A percentile compares a stretch with the other conserved stretches of the same genome.
These are phyloP conservation scores for Septoria petroselini DNA, from an alignment of 2,329 filamentous ascomycete genomes.

Conservation along the genomic window DNA sequence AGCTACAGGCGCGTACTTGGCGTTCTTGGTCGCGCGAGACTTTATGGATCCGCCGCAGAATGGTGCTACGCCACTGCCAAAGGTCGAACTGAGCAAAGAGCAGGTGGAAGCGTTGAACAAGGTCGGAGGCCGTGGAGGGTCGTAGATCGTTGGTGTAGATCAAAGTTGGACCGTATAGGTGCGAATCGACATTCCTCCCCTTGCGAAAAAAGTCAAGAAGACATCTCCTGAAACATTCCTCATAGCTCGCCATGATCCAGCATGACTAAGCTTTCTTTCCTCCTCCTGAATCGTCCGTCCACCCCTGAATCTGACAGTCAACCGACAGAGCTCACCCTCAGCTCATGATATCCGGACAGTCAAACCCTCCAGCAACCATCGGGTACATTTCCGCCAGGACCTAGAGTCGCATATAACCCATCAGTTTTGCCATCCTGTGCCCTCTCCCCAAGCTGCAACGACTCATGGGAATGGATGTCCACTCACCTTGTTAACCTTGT, in stretches of 20 bases:
- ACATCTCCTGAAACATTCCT: too few relatives aligned
- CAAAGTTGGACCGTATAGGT: too few relatives aligned
- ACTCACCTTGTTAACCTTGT: not conserved
- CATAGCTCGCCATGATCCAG: too few relatives aligned
- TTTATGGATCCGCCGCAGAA: slow-evolving; percentile 55
- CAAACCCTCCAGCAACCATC: not conserved
- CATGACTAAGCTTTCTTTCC: too few relatives aligned
- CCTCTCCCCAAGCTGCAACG: not conserved
- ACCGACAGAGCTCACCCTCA: too few relatives aligned
- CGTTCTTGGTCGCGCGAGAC: slow-evolving; percentile 60
- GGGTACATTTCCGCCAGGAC: slow-evolving; percentile 1
- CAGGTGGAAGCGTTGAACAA: slow-evolving; percentile 50
- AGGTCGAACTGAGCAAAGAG: slow-evolving; percentile 45
- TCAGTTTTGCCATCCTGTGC: not conserved
- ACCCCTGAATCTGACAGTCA: too few relatives aligned
- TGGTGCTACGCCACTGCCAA: slow-evolving; percentile 41
- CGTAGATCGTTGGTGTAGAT: not conserved
- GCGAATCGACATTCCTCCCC: too few relatives aligned
- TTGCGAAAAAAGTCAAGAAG: too few relatives aligned
- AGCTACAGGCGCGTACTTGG: slow-evolving; percentile 61
- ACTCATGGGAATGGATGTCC: not conserved
- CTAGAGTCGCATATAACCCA: not conserved
- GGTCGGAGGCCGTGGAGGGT: slow-evolving; percentile 54
- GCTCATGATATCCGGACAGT: not conserved
- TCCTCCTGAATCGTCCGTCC: too few relatives aligned